Conservation (phyloP, 371 early-diverging fungal species). For the Apophysomyces trapeziformis region DNA sequence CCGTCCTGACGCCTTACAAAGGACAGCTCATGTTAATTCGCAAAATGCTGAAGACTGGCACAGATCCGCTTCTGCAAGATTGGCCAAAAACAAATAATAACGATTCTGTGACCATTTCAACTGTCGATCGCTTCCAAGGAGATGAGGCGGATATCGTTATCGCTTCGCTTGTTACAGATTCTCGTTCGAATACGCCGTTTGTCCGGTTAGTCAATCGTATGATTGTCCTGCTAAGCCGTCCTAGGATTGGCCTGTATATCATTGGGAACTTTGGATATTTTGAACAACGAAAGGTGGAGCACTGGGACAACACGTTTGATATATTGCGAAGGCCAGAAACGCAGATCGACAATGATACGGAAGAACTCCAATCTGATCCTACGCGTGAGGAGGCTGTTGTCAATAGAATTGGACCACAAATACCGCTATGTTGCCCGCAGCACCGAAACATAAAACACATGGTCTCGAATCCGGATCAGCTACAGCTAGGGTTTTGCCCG, state of each 20-base stretch:
- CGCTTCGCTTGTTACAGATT: background rate
- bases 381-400: background rate
- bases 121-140: slow-evolving; percentile 1
- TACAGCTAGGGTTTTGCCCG: background rate
- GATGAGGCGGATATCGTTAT: slow-evolving; percentile 2
- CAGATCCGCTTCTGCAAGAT: background rate
- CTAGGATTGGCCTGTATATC: slow-evolving; percentile 1
- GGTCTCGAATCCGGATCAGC: slow-evolving; percentile 1
- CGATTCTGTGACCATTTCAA: background rate
- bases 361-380: background rate
- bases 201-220: slow-evolving; percentile 6
- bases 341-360: background rate
- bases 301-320: background rate
- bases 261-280: background rate
- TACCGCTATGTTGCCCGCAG: slow-evolving; percentile 1
- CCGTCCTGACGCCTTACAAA: slow-evolving; percentile 1
- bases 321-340: background rate
- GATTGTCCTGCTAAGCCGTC: background rate
- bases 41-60: background rate
- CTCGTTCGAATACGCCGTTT: slow-evolving; percentile 1
- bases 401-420: background rate
- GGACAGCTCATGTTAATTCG: slow-evolving; percentile 2
- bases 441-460: background rate
- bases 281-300: background rate
- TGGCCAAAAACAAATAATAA: background rate